phyloP scores from a whole-genome alignment of 768 basidiomycete species.

The Strobilomyces dryophilus region DNA sequence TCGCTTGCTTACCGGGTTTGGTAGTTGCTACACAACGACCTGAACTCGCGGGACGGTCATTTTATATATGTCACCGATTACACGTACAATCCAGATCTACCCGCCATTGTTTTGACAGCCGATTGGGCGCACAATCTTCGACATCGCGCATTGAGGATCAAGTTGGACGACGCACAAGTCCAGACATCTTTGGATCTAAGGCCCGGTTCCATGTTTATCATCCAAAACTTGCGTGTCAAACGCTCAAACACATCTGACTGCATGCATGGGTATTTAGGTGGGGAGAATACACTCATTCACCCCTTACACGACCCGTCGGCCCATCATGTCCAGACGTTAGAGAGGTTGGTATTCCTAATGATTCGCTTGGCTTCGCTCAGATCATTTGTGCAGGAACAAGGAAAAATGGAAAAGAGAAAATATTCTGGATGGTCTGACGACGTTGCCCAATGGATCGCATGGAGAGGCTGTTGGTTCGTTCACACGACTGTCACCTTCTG shows the following conservation, averaged over 20 bases:
- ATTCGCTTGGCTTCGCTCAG: neutral
- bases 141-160: conserved; percentile 48
- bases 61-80: conserved; percentile 65
- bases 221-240: conserved; percentile 49
- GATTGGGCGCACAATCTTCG: conserved; percentile 45
- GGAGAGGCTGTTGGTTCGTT: conserved; percentile 2
- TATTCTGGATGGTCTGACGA: conserved; percentile 2
- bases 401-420: conserved; percentile 29
- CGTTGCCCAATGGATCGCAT: neutral
- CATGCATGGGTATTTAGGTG: conserved; percentile 28
- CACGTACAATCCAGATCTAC: conserved; percentile 45
- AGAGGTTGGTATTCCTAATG: conserved; percentile 11
- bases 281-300: conserved; percentile 24
- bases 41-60: conserved; percentile 30
- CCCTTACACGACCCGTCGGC: conserved; percentile 13
- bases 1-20: neutral
- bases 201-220: conserved; percentile 40
- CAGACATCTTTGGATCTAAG: conserved; percentile 35
- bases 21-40: conserved; percentile 45
- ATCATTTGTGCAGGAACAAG: conserved; percentile 28
- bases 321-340: conserved; percentile 18
- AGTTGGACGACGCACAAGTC: conserved; percentile 46
- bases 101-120: conserved; percentile 22
- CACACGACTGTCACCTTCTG: neutral
- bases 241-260: conserved; percentile 12